These are phyloP conservation scores for Cladosporium sp. DNA, from an alignment of 2,329 filamentous ascomycete species.

Conservation along the genomic window DNA sequence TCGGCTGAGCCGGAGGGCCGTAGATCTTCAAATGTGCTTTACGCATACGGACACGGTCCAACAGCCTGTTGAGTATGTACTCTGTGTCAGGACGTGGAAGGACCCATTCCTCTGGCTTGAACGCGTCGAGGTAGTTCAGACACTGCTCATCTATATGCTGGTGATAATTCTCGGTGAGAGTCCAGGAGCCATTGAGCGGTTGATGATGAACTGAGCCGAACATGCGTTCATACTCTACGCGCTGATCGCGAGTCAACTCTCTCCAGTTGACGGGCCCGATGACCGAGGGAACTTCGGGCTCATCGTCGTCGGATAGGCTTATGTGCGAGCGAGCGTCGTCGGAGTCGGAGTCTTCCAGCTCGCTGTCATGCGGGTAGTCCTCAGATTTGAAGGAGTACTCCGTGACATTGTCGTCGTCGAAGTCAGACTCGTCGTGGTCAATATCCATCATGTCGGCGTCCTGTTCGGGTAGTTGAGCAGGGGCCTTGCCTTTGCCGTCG, in stretches of 20 bases:
- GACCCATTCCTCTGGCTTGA: slow-evolving; percentile 30
- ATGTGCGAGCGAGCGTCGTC: slow-evolving; percentile 28
- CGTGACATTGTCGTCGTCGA: slow-evolving; percentile 18
- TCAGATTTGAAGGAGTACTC: slow-evolving; percentile 26
- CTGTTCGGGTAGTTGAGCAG: neutral
- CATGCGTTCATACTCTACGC: slow-evolving; percentile 19
- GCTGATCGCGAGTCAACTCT: neutral
- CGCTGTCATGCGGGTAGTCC: slow-evolving; percentile 20
- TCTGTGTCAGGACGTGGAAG: slow-evolving; percentile 24
- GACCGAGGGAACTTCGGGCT: slow-evolving; percentile 8
- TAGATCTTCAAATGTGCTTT: slow-evolving; percentile 30
- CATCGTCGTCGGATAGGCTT: slow-evolving; percentile 22
- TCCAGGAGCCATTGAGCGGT: slow-evolving; percentile 28
- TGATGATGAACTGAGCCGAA: slow-evolving; percentile 25
- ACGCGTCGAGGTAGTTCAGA: slow-evolving; percentile 32
- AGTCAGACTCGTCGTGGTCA: neutral
- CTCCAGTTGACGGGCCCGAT: neutral
- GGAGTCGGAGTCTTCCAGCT: slow-evolving; percentile 19
- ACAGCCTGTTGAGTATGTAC: slow-evolving; percentile 25
- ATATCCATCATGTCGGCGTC: slow-evolving; percentile 8
- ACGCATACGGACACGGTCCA: slow-evolving; percentile 32
- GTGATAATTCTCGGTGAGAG: slow-evolving; percentile 33
- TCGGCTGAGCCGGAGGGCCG: slow-evolving; percentile 17
- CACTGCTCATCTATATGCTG: slow-evolving; percentile 27
- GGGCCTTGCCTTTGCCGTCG: neutral